Conservation (phyloP, 2,329 filamentous ascomycete genomes). For the Microdochium nivale region DNA sequence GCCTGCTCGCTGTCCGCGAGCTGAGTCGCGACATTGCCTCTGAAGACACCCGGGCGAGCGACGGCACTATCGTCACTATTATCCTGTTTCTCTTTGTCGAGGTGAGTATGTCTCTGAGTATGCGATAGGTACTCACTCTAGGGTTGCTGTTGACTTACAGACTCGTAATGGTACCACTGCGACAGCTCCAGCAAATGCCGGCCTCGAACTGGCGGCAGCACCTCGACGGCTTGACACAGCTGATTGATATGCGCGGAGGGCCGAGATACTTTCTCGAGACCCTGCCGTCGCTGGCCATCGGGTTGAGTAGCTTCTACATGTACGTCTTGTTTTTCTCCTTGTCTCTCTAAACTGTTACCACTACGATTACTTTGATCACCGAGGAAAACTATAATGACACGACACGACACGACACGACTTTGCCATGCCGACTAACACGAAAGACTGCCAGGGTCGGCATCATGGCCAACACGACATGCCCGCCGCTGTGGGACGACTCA, state of each 20-base stretch:
- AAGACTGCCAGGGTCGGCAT: background rate
- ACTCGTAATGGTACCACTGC: background rate
- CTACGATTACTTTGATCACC: no score
- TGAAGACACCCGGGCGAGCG: conserved; percentile 9
- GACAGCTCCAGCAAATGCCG: background rate
- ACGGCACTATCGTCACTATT: conserved; percentile 18
- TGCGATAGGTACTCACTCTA: background rate
- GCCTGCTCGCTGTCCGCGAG: conserved; percentile 16
- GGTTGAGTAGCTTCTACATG: background rate
- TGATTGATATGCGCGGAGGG: background rate
- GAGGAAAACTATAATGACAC: no score
- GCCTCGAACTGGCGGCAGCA: background rate
- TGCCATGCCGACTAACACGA: no score
- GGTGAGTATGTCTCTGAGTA: background rate
- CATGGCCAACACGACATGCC: background rate
- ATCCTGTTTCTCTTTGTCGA: conserved; percentile 10
- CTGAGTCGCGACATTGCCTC: conserved; percentile 17
- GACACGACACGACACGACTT: no score
- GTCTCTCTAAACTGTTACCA: no score
- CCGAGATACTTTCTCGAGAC: background rate
- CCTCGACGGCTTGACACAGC: background rate
- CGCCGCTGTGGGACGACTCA: background rate
- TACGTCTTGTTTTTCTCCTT: background rate
- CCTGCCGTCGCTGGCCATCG: background rate
- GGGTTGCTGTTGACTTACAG: background rate